Conservation (phyloP, 2,329 filamentous ascomycete species). For the Blastomyces emzantsi region DNA sequence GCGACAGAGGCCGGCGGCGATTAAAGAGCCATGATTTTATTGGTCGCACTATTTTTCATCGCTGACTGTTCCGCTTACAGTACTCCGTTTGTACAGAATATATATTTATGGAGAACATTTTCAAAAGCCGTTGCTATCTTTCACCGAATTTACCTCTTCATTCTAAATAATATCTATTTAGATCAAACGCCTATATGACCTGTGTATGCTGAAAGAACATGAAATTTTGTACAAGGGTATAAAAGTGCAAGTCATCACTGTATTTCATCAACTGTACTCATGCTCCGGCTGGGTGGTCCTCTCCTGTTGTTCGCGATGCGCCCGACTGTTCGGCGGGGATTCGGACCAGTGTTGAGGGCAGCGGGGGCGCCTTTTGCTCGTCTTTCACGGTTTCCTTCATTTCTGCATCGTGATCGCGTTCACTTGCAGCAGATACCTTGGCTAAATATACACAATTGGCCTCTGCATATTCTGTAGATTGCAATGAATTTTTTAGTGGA, state of each 20-base stretch:
- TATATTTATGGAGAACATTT: background rate
- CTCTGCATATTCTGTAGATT: background rate
- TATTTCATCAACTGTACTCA: background rate
- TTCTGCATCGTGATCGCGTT: conserved; percentile 15
- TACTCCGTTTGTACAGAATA: background rate
- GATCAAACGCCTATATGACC: conserved; percentile 4
- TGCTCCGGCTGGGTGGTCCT: background rate
- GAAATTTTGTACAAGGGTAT: background rate
- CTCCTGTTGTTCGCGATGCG: background rate
- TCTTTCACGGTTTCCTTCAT: conserved; percentile 46
- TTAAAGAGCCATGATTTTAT: background rate
- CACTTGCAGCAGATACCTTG: conserved; percentile 22
- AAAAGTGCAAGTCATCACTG: background rate
- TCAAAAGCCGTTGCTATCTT: background rate
- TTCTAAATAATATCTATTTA: background rate
- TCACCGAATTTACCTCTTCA: background rate
- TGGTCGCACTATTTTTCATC: background rate
- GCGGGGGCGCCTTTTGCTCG: conserved; percentile 53
- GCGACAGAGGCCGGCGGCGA: too few relatives aligned
- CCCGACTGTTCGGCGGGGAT: conserved; percentile 30
- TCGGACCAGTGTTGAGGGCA: conserved; percentile 37
- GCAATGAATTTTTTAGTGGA: conserved; percentile 11
- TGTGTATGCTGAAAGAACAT: background rate
- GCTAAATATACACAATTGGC: conserved; percentile 16
- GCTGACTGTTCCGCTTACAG: background rate